Evolutionary conservation across 2,329 filamentous ascomycete genomes (phyloP).

Genomic region (Boeremia lycopersici): DNA sequence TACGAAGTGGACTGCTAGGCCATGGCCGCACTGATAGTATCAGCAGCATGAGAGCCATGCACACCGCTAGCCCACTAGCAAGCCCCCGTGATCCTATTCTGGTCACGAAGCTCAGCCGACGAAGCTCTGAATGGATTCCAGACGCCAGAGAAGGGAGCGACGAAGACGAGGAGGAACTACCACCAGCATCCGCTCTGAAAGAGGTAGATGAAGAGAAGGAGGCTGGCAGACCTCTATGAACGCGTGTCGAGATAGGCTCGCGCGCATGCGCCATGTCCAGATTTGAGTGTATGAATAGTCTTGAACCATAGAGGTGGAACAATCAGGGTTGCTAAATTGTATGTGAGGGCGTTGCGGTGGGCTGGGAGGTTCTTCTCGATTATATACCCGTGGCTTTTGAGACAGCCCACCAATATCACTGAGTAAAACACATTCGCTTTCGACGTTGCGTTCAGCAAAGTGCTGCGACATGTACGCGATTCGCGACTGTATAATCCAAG

Average conservation of each 20-base stretch:
- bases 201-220: constrained; percentile 10
- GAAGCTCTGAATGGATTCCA: constrained; percentile 45
- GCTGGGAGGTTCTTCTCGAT: constrained; percentile 7
- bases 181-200: not conserved
- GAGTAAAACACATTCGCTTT: not conserved
- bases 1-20: constrained; percentile 76
- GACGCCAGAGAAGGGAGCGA: constrained; percentile 39
- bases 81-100: constrained; percentile 53
- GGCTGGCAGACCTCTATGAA: not conserved
- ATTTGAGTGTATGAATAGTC: not conserved
- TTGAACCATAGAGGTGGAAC: not conserved
- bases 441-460: not conserved
- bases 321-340: constrained; percentile 9
- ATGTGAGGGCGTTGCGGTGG: constrained; percentile 8
- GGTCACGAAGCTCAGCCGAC: constrained; percentile 38
- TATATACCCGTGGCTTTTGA: constrained; percentile 16
- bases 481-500: not conserved
- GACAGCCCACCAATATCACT: constrained; percentile 14
- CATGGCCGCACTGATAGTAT: constrained; percentile 84
- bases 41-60: constrained; percentile 66
- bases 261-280: not conserved
- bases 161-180: constrained; percentile 5
- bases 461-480: not conserved
- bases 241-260: not conserved
- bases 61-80: constrained; percentile 63